Base-by-base conservation (phyloP, 2,329 filamentous ascomycete species). In the Arthrobotrys conoides region DNA sequence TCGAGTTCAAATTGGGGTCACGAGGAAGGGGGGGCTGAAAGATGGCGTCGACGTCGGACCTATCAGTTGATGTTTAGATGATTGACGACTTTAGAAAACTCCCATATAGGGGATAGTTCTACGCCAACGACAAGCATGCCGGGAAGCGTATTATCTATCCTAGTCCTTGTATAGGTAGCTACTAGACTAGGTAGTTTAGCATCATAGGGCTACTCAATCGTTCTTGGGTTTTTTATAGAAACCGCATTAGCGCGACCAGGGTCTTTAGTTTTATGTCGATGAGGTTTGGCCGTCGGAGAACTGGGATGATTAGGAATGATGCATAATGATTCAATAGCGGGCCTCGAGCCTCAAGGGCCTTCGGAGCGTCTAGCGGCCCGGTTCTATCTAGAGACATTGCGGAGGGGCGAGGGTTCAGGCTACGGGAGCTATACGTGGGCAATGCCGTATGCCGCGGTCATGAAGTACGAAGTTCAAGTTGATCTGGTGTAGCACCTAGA, bases 161-260 rank as follows among this genome's bases (percentile, higher is more conserved):
- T 53, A n/a, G 53, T 59, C 64, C 49, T 30, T 57, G 20, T 46
- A 12, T 12, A 46, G 49, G 12, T 12, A 46, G 49, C 27, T 27
- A 16, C 30, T 57, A 57, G n/a, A n/a, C n/a, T n/a, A n/a, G n/a
- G n/a, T n/a, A n/a, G n/a, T n/a, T 57, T 27, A 38, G 24, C 30
- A 71, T 12, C 44, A 16, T 48, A 70, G 27, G n/a, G 51, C 51
- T 30, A 55, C 51, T 33, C 51, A 33, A 33, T 55, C 44, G n/a
- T 20, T 33, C 12, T 55, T 18, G 6, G n/a, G 49, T 53, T 55
- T 55, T 55, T 55, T 55, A 55, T 55, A 55, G 51, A 55, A 55
- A 24, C 6, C 22, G 24, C 22, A 33, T 30, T 59, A 59, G 30
- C 36, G 30, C n/a, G 30, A 36, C 30, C 5, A n/a, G 27, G 51